Percentiles rank a stretch among this genome's conserved stretches.
These are phyloP conservation scores for Tricholoma flavovirens DNA, from an alignment of 768 basidiomycete species.

Conservation along the genomic window DNA sequence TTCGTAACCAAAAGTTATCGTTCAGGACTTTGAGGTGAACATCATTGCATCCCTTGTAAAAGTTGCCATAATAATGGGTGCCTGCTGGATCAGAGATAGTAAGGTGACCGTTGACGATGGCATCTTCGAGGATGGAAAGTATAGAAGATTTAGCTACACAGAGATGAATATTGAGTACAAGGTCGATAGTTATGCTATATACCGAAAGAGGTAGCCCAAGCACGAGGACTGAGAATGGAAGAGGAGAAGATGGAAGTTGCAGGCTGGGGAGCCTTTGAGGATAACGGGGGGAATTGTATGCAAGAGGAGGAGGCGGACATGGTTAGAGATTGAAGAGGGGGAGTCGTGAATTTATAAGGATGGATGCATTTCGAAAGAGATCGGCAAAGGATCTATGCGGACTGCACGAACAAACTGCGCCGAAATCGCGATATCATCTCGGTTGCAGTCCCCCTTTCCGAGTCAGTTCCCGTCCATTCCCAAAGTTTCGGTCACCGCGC, in stretches of 20 bases:
- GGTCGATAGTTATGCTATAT: conserved; percentile 6
- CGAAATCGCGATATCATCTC: conserved; percentile 3
- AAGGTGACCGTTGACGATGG: conserved; percentile 53
- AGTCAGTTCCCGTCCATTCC: no score
- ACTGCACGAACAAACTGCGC: conserved; percentile 13
- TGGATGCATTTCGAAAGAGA: conserved; percentile 19
- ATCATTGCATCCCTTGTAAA: conserved; percentile 55
- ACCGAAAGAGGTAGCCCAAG: conserved; percentile 50
- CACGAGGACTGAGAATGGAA: conserved; percentile 39
- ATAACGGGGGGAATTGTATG: conserved; percentile 32
- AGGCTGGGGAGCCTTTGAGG: conserved; percentile 38
- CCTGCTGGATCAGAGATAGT: conserved; percentile 60
- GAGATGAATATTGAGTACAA: conserved; percentile 9
- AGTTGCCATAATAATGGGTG: conserved; percentile 51
- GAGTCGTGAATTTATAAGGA: conserved; percentile 28
- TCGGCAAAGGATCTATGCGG: no score
- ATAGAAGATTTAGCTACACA: conserved; percentile 53
- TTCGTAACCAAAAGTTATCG: conserved; percentile 63
- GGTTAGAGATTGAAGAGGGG: conserved; percentile 11
- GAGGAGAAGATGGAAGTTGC: conserved; percentile 41
- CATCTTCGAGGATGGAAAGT: conserved; percentile 50
- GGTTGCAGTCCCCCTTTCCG: not conserved
- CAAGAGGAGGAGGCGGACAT: conserved; percentile 39
- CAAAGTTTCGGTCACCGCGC: not conserved
- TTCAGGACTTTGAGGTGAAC: conserved; percentile 52